Base-by-base conservation (phyloP, 768 basidiomycete genomes). In the Brasilioporus rufonigricans region DNA sequence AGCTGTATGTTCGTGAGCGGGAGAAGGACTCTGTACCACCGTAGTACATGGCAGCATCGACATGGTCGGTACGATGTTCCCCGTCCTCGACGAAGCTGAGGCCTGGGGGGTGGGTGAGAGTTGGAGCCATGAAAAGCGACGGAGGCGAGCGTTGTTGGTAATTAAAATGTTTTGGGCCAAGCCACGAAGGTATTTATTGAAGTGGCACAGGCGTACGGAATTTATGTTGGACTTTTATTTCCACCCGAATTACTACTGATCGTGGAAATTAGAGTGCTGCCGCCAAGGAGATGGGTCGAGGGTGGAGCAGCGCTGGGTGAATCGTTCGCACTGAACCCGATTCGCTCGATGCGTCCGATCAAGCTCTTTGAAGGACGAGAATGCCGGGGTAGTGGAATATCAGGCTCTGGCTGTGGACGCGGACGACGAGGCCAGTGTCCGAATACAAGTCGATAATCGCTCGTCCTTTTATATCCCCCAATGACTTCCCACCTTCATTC, bases 1-100 rank as follows among this genome's bases (percentile, higher is more conserved):
- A 84, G 60, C 91, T 93, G 71, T 93, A 97, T 0, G 93, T 96
- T 65, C 93, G 79, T 18, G 88, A 85, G 61, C 93, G 87, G 68
- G 85, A 84, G 71, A 85, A 87, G 4, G 85, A 78, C 65, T 96
- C 89, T 41, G 79, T 80, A 19, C 86, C 85, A 40, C 89, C 90
- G 61, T 96, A 96, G 74, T 94, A 94, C 10, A 83, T 81, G 23
- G 84, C 79, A 10, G 92, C 84, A 50, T 95, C 92, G 48, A 78
- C 77, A 61, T 89, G 75, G 51, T 80, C 79, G 5, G 77, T 64
- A 26, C 72, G 71, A 19, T 73, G 66, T 19, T 76, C 70, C 19
- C 74, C 73, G 53, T 91, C 87, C 59, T 89, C 88, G 59, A 86
- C 65, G 62, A 90, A 89, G 55, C 75, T 77, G 48, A 87, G 80